Percentiles rank a stretch among this genome's conserved stretches.
These are phyloP conservation scores for Pilatotrama ljubarskyi DNA, from an alignment of 768 basidiomycete species.

Conservation along the genomic window DNA sequence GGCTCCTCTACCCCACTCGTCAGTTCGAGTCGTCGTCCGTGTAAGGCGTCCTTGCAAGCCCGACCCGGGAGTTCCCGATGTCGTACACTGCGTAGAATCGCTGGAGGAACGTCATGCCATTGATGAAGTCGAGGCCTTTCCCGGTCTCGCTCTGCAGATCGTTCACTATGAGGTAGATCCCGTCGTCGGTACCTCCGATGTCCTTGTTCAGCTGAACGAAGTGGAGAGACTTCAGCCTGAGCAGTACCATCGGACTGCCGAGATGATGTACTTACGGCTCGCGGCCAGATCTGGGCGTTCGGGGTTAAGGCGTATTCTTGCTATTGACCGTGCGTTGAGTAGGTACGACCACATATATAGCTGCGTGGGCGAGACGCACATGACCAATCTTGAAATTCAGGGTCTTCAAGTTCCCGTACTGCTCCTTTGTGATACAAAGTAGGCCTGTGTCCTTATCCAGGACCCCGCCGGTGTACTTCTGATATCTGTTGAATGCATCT, in stretches of 20 bases:
- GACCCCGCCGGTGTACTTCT: constrained; percentile 29
- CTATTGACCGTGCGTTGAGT: constrained; percentile 13
- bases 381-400: constrained; percentile 21
- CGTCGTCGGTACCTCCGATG: constrained; percentile 28
- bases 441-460: constrained; percentile 26
- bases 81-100: constrained; percentile 41
- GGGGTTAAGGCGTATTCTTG: constrained; percentile 40
- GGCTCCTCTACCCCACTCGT: not conserved
- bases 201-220: constrained; percentile 32
- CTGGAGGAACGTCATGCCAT: constrained; percentile 37
- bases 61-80: constrained; percentile 32
- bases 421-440: constrained; percentile 26
- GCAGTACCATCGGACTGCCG: not conserved
- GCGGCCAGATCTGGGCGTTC: constrained; percentile 46
- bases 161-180: constrained; percentile 34
- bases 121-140: constrained; percentile 39
- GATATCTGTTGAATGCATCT: constrained; percentile 34
- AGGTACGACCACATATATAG: too few species aligned
- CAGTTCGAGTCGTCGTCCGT: constrained; percentile 34
- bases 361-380: not conserved
- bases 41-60: constrained; percentile 36
- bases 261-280: constrained; percentile 24
- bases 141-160: constrained; percentile 31
- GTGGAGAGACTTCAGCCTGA: not conserved
- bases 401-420: constrained; percentile 30